Conservation (phyloP, 768 basidiomycete species). For the Auriscalpium orientale region DNA sequence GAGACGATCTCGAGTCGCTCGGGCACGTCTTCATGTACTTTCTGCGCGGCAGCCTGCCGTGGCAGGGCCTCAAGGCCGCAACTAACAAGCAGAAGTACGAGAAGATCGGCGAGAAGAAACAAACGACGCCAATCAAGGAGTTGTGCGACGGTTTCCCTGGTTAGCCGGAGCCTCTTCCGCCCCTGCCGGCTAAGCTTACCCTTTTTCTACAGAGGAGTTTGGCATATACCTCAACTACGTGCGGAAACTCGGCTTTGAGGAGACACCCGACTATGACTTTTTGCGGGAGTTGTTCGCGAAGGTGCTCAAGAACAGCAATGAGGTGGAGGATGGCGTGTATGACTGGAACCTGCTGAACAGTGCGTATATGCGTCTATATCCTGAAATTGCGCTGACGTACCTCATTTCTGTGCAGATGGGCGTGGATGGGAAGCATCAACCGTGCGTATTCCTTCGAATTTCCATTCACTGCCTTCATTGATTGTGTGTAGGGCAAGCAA, state of each 20-base stretch:
- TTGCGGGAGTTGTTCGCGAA: constrained; percentile 91
- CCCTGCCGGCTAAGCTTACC: background rate
- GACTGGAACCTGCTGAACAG: constrained; percentile 95
- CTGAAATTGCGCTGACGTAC: background rate
- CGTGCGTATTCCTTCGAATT: constrained; percentile 35
- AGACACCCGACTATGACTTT: constrained; percentile 98
- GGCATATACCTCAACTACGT: constrained; percentile 99
- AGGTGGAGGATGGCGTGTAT: constrained; percentile 87
- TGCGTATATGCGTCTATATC: constrained; percentile 22
- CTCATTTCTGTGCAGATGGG: constrained; percentile 45
- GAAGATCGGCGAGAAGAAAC: constrained; percentile 99
- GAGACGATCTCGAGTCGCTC: constrained; percentile 97
- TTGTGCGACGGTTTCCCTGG: constrained; percentile 94
- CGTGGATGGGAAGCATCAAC: constrained; percentile 89
- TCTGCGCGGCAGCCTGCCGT: constrained; percentile 90
- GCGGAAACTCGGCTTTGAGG: constrained; percentile 97
- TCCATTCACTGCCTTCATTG: background rate
- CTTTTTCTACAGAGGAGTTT: constrained; percentile 72
- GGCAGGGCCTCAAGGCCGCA: constrained; percentile 98
- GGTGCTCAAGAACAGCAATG: constrained; percentile 85
- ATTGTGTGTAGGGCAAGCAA: constrained; percentile 37
- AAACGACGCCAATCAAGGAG: constrained; percentile 95
- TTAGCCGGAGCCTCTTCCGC: constrained; percentile 26
- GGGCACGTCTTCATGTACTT: constrained; percentile 99
- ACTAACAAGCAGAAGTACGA: constrained; percentile 99